Evolutionary conservation across 805 yeast species (phyloP).

Genomic region (Starmera quercuum): DNA sequence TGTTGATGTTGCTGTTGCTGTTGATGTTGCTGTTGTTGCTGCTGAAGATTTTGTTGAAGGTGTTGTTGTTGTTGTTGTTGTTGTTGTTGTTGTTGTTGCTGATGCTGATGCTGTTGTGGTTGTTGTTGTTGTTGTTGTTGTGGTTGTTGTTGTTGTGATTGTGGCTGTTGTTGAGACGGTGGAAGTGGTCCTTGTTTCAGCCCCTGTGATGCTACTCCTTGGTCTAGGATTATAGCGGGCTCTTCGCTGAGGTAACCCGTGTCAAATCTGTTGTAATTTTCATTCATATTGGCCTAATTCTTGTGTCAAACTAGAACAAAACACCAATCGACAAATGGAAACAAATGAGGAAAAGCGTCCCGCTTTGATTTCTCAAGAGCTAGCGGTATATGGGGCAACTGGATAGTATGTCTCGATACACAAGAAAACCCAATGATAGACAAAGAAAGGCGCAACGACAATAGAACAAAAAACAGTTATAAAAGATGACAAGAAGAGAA

Average conservation of each 20-base stretch:
- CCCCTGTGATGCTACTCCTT: conserved; percentile 1
- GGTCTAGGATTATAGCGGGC: conserved; percentile 13
- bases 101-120: not conserved
- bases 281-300: too few species aligned
- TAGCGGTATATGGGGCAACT: too few species aligned
- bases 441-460: too few species aligned
- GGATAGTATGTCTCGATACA: too few species aligned
- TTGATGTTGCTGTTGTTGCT: conserved; percentile 3
- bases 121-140: conserved; percentile 4
- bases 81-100: not conserved
- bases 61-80: conserved; percentile 4
- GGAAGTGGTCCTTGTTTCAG: conserved; percentile 1
- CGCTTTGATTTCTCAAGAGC: too few species aligned
- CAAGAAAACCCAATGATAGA: too few species aligned
- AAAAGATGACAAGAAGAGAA: too few species aligned
- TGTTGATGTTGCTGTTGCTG: conserved; percentile 1
- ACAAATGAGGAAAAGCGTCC: too few species aligned
- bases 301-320: too few species aligned
- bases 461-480: too few species aligned
- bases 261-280: conserved; percentile 10
- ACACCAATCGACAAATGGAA: too few species aligned
- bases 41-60: conserved; percentile 6
- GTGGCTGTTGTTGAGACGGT: conserved; percentile 3
- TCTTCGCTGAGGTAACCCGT: conserved; percentile 13
- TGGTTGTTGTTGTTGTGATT: conserved; percentile 4